Conservation (phyloP, 2,329 filamentous ascomycete species). For the Lithohypha guttulata region DNA sequence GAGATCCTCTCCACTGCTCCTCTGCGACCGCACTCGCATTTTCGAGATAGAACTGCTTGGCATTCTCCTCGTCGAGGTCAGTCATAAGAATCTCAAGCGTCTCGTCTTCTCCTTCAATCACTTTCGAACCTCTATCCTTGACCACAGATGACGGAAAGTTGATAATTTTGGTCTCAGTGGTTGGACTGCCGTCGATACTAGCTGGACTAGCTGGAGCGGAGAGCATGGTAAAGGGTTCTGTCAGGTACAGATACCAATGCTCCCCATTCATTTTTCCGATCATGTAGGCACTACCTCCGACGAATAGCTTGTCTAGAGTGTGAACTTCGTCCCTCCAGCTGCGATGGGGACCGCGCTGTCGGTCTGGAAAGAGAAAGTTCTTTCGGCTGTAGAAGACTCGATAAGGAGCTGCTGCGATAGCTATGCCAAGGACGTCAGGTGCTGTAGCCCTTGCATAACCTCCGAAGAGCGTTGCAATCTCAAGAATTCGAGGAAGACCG, state of each 20-base stretch:
- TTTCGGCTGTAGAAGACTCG: slow-evolving; percentile 98
- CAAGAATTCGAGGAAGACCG: slow-evolving; percentile 79
- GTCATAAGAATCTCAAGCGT: slow-evolving; percentile 57
- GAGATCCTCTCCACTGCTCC: slow-evolving; percentile 63
- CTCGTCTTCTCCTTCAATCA: slow-evolving; percentile 33
- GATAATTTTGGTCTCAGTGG: slow-evolving; percentile 50
- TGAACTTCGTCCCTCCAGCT: slow-evolving; percentile 97
- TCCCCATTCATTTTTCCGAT: slow-evolving; percentile 99
- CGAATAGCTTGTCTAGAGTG: slow-evolving; percentile 82
- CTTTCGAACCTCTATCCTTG: slow-evolving; percentile 19
- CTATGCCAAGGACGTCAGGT: slow-evolving; percentile 53
- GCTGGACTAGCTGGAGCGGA: slow-evolving; percentile 71
- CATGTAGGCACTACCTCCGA: slow-evolving; percentile 94
- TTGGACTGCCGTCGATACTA: slow-evolving; percentile 31
- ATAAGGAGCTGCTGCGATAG: slow-evolving; percentile 74
- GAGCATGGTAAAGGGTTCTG: slow-evolving; percentile 66
- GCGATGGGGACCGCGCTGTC: slow-evolving; percentile 84
- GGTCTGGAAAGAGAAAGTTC: slow-evolving; percentile 93
- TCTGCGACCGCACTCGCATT: slow-evolving; percentile 84
- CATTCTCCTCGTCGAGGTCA: slow-evolving; percentile 55
- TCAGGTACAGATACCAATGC: slow-evolving; percentile 98
- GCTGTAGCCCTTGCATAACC: slow-evolving; percentile 79
- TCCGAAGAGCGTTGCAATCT: slow-evolving; percentile 77
- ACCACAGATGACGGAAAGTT: slow-evolving; percentile 37
- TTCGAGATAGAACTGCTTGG: slow-evolving; percentile 60